These are phyloP conservation scores for Noccaea bulbosa DNA, from an alignment of 345 rosid genomes.

Conservation along the genomic window DNA sequence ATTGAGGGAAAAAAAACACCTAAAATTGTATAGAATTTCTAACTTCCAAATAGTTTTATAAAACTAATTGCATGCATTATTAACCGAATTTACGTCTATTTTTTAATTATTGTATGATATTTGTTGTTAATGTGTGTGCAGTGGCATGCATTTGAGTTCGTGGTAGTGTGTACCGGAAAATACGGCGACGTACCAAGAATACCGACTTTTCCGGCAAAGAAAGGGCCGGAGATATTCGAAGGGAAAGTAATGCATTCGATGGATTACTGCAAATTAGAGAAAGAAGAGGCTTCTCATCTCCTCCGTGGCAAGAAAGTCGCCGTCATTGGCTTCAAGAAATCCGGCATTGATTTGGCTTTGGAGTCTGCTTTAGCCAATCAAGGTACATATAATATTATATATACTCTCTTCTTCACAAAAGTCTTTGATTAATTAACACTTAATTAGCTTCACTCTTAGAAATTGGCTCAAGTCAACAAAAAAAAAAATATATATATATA, in stretches of 20 bases:
- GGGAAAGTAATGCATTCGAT: conserved; percentile 76
- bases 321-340: conserved; percentile 81
- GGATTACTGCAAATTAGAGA: conserved; percentile 84
- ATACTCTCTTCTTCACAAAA: not conserved
- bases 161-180: conserved; percentile 76
- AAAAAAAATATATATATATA: conserved; percentile 1
- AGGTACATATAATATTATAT: conserved; percentile 50
- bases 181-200: conserved; percentile 76
- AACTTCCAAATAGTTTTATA: not conserved
- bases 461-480: conserved; percentile 17
- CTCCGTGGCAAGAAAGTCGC: conserved; percentile 69
- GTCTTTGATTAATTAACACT: conserved; percentile 25
- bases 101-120: not conserved
- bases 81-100: conserved; percentile 10
- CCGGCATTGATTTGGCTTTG: conserved; percentile 89
- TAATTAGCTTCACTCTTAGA: conserved; percentile 19
- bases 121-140: conserved; percentile 36
- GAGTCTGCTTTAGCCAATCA: conserved; percentile 86
- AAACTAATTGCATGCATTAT: conserved; percentile 32
- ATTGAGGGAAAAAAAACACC: no score
- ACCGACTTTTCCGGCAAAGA: conserved; percentile 56
- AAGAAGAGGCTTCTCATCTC: conserved; percentile 59
- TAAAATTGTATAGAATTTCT: conserved; percentile 4
- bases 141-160: conserved; percentile 82
- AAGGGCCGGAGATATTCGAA: conserved; percentile 68